A percentile compares a stretch with the other conserved stretches of the same genome.
Evolutionary conservation across 345 rosid genomes (phyloP).

Genomic region (Euclidium syriacum): DNA sequence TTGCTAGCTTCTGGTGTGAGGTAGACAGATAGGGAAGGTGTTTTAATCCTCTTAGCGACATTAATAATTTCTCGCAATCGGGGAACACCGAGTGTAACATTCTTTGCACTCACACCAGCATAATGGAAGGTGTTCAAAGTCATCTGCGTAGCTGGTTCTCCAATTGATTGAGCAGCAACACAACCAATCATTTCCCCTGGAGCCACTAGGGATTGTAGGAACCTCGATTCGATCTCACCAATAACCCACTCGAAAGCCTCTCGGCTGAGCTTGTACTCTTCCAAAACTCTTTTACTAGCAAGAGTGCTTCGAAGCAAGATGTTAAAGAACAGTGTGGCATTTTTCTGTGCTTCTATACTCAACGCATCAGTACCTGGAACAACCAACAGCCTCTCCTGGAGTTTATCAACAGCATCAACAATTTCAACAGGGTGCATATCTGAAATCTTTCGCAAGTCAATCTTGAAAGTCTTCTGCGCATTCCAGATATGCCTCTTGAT

Average conservation of each 20-base stretch:
- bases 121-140: constrained; percentile 95
- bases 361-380: constrained; percentile 88
- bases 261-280: constrained; percentile 90
- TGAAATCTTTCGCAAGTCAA: constrained; percentile 66
- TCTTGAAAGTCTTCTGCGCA: constrained; percentile 93
- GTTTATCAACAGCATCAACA: constrained; percentile 93
- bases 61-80: constrained; percentile 93
- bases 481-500: constrained; percentile 94
- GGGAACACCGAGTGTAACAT: constrained; percentile 97
- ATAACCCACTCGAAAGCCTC: constrained; percentile 98
- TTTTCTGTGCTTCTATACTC: constrained; percentile 98
- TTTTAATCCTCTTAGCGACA: constrained; percentile 90
- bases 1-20: constrained; percentile 65
- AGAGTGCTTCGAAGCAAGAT: constrained; percentile 95
- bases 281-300: constrained; percentile 93
- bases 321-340: constrained; percentile 92
- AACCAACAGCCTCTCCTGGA: constrained; percentile 91
- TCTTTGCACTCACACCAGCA: constrained; percentile 99
- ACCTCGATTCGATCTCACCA: constrained; percentile 94
- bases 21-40: constrained; percentile 87
- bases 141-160: constrained; percentile 99
- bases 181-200: constrained; percentile 99
- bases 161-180: constrained; percentile 98
- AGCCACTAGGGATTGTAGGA: constrained; percentile 85
- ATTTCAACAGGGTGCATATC: constrained; percentile 96